phyloP scores from a whole-genome alignment of 2,329 filamentous ascomycete genomes.

The Scedosporium boydii region DNA sequence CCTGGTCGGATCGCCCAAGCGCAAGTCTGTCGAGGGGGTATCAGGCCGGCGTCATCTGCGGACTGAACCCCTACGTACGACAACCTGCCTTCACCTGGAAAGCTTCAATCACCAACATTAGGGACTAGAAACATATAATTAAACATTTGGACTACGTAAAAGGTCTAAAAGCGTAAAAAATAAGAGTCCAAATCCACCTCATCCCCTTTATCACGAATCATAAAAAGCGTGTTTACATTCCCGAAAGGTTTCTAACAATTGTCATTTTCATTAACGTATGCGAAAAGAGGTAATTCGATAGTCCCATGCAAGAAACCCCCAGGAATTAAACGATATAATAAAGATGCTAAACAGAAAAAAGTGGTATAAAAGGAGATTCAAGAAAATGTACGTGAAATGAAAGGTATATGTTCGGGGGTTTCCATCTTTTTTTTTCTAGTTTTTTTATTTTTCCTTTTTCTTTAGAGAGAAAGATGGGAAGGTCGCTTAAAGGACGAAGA shows the following conservation, averaged over 20 bases:
- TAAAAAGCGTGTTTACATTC: not conserved
- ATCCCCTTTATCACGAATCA: not conserved
- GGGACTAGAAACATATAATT: not conserved
- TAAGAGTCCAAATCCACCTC: not conserved
- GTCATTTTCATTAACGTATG: not conserved
- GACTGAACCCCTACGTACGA: too few species aligned
- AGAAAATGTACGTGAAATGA: not conserved
- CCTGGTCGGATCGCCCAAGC: too few species aligned
- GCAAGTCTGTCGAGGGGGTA: too few species aligned
- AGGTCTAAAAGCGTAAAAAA: not conserved
- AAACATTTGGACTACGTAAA: not conserved
- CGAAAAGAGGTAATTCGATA: not conserved
- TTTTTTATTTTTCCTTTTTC: not conserved
- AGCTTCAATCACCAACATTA: not conserved
- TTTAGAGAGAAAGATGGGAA: too few species aligned
- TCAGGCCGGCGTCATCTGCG: too few species aligned
- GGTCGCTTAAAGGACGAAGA: not conserved
- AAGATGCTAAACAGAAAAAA: not conserved
- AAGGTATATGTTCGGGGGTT: not conserved
- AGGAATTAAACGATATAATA: not conserved
- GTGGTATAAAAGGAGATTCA: not conserved
- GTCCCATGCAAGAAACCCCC: not conserved
- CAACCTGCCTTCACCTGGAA: too few species aligned
- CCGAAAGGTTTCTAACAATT: too few species aligned
- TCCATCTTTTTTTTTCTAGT: not conserved